These are phyloP conservation scores for Fraxinus pennsylvanica DNA, from an alignment of 257 asterid genomes.

Conservation along the genomic window DNA sequence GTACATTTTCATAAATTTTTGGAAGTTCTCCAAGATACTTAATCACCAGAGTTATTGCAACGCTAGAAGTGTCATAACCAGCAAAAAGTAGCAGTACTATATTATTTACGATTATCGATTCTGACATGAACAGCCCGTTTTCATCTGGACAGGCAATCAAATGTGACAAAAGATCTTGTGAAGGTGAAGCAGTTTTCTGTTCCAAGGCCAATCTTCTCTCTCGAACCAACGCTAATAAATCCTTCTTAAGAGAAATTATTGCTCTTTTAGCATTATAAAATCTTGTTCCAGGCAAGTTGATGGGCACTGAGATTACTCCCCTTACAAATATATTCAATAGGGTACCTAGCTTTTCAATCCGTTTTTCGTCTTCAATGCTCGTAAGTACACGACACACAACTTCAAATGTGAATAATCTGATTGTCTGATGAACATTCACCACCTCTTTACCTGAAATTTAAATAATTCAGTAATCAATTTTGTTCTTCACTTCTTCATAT, in stretches of 20 bases:
- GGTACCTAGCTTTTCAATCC: constrained; percentile 47
- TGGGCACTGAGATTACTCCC: constrained; percentile 61
- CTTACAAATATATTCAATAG: constrained; percentile 57
- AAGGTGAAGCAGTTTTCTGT: constrained; percentile 36
- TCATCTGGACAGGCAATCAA: constrained; percentile 57
- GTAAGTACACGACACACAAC: constrained; percentile 71
- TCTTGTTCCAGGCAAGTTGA: constrained; percentile 66
- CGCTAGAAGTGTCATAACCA: constrained; percentile 77
- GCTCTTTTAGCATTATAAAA: constrained; percentile 59
- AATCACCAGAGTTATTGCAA: constrained; percentile 53
- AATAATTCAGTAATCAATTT: no score
- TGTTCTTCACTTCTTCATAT: no score
- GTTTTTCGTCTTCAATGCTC: constrained; percentile 64
- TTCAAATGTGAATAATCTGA: constrained; percentile 59
- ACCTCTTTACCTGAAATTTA: constrained; percentile 42
- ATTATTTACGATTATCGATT: constrained; percentile 61
- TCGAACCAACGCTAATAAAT: constrained; percentile 44
- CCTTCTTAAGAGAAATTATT: constrained; percentile 42
- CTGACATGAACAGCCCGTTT: constrained; percentile 60
- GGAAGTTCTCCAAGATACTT: constrained; percentile 63
- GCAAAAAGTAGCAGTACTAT: constrained; percentile 69
- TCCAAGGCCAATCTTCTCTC: constrained; percentile 54
- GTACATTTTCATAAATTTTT: constrained; percentile 53
- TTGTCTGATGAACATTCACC: constrained; percentile 49
- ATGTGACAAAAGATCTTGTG: constrained; percentile 76